Evolutionary conservation across 2,329 filamentous ascomycete genomes (phyloP).

Genomic region (Didymella arachidicola): DNA sequence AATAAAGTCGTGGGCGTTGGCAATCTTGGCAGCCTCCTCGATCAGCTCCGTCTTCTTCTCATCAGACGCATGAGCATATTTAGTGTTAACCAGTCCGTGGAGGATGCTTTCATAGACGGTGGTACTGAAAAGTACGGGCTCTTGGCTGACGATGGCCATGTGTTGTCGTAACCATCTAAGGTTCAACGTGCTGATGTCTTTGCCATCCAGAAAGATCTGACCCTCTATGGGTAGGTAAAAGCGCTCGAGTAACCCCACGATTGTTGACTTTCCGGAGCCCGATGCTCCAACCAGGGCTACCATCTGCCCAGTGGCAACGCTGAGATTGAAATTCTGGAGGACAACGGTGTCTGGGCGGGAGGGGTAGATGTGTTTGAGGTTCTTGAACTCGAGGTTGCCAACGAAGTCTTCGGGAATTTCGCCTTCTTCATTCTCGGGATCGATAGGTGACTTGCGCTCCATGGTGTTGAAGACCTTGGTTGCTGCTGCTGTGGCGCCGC

Average conservation of each 20-base stretch:
- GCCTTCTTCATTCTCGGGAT: conserved; percentile 76
- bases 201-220: conserved; percentile 79
- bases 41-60: conserved; percentile 76
- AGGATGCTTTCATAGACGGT: conserved; percentile 90
- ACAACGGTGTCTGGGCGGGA: conserved; percentile 89
- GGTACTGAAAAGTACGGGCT: conserved; percentile 87
- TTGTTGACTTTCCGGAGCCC: conserved; percentile 92
- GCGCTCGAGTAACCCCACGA: conserved; percentile 89
- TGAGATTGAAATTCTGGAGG: conserved; percentile 81
- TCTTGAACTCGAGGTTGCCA: conserved; percentile 80
- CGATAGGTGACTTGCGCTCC: conserved; percentile 83
- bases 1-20: conserved; percentile 95
- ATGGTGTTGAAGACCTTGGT: conserved; percentile 95
- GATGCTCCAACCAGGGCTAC: conserved; percentile 94
- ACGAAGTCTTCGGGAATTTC: conserved; percentile 74
- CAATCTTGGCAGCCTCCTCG: conserved; percentile 82
- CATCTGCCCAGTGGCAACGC: conserved; percentile 86
- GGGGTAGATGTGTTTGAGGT: conserved; percentile 93
- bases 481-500: conserved; percentile 80
- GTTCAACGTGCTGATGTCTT: conserved; percentile 82
- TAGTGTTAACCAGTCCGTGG: conserved; percentile 88
- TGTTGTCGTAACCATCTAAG: conserved; percentile 91
- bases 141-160: conserved; percentile 90
- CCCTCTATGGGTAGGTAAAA: conserved; percentile 93
- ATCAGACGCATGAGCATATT: conserved; percentile 70